These are phyloP conservation scores for Huntiella decipiens DNA, from an alignment of 2,329 filamentous ascomycete species.

Conservation along the genomic window DNA sequence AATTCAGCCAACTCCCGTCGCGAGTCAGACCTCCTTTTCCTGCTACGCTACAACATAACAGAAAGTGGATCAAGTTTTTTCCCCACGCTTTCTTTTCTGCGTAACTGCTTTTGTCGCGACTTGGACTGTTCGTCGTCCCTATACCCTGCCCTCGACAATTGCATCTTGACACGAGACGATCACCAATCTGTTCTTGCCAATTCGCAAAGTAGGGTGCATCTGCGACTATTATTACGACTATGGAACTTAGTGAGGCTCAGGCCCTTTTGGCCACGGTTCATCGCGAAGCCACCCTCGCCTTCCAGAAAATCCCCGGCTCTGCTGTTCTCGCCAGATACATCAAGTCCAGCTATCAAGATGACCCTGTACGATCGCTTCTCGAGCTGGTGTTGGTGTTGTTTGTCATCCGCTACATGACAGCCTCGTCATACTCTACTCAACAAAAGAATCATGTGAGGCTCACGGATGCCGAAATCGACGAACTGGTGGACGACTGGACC, in stretches of 20 bases:
- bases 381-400: constrained; percentile 90
- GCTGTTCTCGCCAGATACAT: constrained; percentile 91
- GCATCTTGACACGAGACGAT: no score
- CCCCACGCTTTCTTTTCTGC: neutral
- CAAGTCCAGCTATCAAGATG: constrained; percentile 92
- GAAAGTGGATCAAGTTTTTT: neutral
- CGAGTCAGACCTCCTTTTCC: constrained; percentile 2
- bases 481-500: constrained; percentile 88
- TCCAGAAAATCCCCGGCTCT: constrained; percentile 84
- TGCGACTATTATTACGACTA: constrained; percentile 16
- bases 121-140: neutral
- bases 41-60: neutral
- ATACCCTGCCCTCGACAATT: neutral
- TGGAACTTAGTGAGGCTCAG: constrained; percentile 47
- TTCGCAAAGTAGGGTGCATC: neutral
- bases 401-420: constrained; percentile 80
- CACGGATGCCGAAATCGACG: constrained; percentile 91
- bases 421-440: constrained; percentile 79
- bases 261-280: constrained; percentile 31
- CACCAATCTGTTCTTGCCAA: no score
- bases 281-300: constrained; percentile 38
- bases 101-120: neutral
- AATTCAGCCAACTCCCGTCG: neutral
- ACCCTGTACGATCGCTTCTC: constrained; percentile 81
- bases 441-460: constrained; percentile 80